A percentile compares a stretch with the other conserved stretches of the same genome.
phyloP scores from a whole-genome alignment of 805 yeast genomes.

The Hanseniaspora jakobsenii region DNA sequence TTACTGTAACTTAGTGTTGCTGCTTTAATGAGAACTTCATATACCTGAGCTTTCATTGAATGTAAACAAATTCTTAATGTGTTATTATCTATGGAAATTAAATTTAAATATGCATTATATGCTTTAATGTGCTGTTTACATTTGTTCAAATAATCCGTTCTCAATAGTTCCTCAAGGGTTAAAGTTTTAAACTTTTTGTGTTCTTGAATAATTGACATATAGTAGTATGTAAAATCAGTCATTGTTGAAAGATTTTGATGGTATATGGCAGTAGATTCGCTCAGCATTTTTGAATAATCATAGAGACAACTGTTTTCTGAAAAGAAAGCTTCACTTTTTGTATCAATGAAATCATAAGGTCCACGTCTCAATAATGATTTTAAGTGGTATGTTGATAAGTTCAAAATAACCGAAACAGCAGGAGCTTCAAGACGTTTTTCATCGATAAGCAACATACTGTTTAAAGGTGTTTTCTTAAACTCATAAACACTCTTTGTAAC shows the following conservation, averaged over 20 bases:
- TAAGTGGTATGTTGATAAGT: slow-evolving; percentile 1
- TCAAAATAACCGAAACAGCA: neutral
- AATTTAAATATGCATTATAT: slow-evolving; percentile 30
- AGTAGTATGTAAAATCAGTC: slow-evolving; percentile 33
- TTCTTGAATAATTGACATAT: slow-evolving; percentile 3
- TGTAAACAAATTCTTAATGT: slow-evolving; percentile 40
- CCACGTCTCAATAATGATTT: neutral
- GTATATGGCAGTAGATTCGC: slow-evolving; percentile 25
- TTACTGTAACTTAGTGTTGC: slow-evolving; percentile 3
- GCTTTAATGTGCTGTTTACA: too few relatives aligned
- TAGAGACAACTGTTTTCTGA: slow-evolving; percentile 34
- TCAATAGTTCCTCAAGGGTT: slow-evolving; percentile 9
- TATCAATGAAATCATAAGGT: neutral
- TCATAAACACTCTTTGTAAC: neutral
- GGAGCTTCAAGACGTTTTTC: slow-evolving; percentile 26
- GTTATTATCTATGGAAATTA: slow-evolving; percentile 32
- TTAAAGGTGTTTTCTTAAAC: neutral
- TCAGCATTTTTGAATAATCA: slow-evolving; percentile 44
- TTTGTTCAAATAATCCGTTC: slow-evolving; percentile 18
- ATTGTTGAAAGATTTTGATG: slow-evolving; percentile 41
- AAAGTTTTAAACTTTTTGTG: slow-evolving; percentile 8
- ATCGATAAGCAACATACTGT: slow-evolving; percentile 18
- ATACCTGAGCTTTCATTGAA: slow-evolving; percentile 54
- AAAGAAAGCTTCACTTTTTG: neutral
- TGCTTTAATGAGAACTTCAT: slow-evolving; percentile 38